A percentile compares a stretch with the other conserved stretches of the same genome.
These are phyloP conservation scores for Waltiozyma sp. DNA, from an alignment of 1,139 yeast genomes.

Conservation along the genomic window DNA sequence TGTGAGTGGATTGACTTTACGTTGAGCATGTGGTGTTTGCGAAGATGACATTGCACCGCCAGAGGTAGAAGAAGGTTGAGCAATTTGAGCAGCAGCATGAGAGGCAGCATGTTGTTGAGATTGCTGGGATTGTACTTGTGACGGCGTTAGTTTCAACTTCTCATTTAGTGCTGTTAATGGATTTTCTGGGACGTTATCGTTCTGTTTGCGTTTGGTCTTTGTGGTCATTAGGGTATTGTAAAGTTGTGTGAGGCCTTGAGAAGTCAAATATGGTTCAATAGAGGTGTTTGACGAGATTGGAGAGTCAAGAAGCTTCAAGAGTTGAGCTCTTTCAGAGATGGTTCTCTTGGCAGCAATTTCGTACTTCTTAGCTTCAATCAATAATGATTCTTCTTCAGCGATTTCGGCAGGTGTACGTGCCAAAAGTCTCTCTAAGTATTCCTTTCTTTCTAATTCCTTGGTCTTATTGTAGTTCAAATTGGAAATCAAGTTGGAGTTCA, in stretches of 20 bases:
- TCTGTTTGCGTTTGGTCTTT: conserved; percentile 45
- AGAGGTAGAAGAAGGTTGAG: too few relatives aligned
- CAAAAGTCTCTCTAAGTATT: conserved; percentile 64
- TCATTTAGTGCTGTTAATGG: conserved; percentile 24
- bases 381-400: conserved; percentile 92
- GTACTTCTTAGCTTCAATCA: conserved; percentile 84
- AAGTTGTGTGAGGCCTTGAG: conserved; percentile 82
- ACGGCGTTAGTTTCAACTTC: conserved; percentile 10
- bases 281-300: conserved; percentile 72
- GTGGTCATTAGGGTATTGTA: conserved; percentile 78
- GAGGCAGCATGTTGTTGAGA: background rate
- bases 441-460: conserved; percentile 69
- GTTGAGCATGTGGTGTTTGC: conserved; percentile 1
- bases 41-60: too few relatives aligned
- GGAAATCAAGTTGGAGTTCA: conserved; percentile 32
- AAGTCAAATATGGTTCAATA: conserved; percentile 67
- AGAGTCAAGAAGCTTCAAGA: conserved; percentile 72
- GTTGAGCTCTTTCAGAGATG: conserved; percentile 70
- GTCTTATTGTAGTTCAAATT: conserved; percentile 46
- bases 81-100: too few relatives aligned
- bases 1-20: conserved; percentile 24
- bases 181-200: conserved; percentile 38
- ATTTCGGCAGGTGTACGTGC: conserved; percentile 91
- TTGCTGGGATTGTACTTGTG: background rate
- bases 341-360: conserved; percentile 90